A percentile compares a stretch with the other conserved stretches of the same genome.
Conservation (phyloP, 1,139 yeast species). For the Kurtzmaniella natalensis region DNA sequence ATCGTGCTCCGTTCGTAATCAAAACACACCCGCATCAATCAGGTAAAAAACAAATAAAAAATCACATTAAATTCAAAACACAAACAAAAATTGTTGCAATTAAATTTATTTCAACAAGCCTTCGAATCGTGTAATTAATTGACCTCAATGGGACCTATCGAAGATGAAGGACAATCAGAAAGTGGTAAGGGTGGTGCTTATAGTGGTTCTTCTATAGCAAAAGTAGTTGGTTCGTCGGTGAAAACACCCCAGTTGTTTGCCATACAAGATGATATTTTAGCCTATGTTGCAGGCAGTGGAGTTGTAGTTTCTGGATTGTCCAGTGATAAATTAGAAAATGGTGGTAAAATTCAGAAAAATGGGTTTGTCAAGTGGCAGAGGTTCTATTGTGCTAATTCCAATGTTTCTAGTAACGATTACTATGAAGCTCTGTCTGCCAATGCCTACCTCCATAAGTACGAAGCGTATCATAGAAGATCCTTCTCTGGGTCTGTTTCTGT, state of each 20-base stretch:
- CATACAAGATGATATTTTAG: conserved; percentile 39
- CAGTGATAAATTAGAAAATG: conserved; percentile 7
- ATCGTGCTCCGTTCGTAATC: too few relatives aligned
- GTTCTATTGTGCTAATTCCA: conserved; percentile 47
- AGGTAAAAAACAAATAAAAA: too few relatives aligned
- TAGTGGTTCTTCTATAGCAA: conserved; percentile 10
- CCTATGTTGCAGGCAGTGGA: conserved; percentile 67
- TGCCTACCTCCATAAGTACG: conserved; percentile 27
- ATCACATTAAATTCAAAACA: too few relatives aligned
- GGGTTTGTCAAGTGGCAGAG: conserved; percentile 28
- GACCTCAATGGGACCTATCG: too few relatives aligned
- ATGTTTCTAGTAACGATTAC: conserved; percentile 2
- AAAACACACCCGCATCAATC: too few relatives aligned
- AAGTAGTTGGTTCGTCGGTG: conserved; percentile 31
- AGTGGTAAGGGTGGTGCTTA: too few relatives aligned
- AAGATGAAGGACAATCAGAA: too few relatives aligned
- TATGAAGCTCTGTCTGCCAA: conserved; percentile 17
- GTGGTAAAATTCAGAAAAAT: too few relatives aligned
- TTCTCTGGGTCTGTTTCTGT: too few relatives aligned
- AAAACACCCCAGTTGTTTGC: conserved; percentile 28
- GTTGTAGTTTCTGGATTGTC: conserved; percentile 46
- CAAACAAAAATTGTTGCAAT: too few relatives aligned
- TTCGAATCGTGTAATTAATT: too few relatives aligned
- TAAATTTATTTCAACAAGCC: too few relatives aligned
- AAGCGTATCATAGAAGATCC: conserved; percentile 2